Evolutionary conservation across 2,329 filamentous ascomycete species (phyloP).

Genomic region (Aspergillus pseudotamarii): DNA sequence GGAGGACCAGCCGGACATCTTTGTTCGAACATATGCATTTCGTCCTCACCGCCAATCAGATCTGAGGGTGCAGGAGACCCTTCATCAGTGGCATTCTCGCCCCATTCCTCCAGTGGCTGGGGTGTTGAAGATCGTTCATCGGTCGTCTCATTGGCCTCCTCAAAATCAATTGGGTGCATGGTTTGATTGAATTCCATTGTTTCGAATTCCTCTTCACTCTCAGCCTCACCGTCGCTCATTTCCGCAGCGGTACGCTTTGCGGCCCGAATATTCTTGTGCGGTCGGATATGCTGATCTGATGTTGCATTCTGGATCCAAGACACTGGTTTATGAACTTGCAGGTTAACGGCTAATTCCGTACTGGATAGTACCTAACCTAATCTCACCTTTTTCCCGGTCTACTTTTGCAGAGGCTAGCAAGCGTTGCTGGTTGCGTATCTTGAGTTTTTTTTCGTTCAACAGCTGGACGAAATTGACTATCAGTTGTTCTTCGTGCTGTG

Average conservation of each 20-base stretch:
- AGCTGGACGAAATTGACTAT: slow-evolving; percentile 61
- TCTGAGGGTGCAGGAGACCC: slow-evolving; percentile 15
- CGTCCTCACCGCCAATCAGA: not conserved
- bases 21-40: slow-evolving; percentile 1
- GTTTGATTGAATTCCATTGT: slow-evolving; percentile 38
- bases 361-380: not conserved
- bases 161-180: slow-evolving; percentile 1
- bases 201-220: slow-evolving; percentile 41
- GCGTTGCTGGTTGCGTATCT: slow-evolving; percentile 64
- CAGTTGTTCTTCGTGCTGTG: slow-evolving; percentile 59
- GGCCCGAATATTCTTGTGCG: slow-evolving; percentile 17
- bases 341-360: not conserved
- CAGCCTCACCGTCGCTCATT: slow-evolving; percentile 25
- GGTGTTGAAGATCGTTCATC: slow-evolving; percentile 32
- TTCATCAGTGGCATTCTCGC: slow-evolving; percentile 34
- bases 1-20: slow-evolving; percentile 8
- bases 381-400: slow-evolving; percentile 41
- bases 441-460: slow-evolving; percentile 66
- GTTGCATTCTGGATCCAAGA: slow-evolving; percentile 28
- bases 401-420: slow-evolving; percentile 55
- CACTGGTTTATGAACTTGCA: slow-evolving; percentile 20
- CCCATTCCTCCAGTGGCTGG: slow-evolving; percentile 37
- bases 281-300: slow-evolving; percentile 15
- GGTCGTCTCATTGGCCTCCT: slow-evolving; percentile 28
- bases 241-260: slow-evolving; percentile 34